Percentiles rank a stretch among this genome's conserved stretches.
phyloP scores from a whole-genome alignment of 108 stramenopile species.

The Discostella stelligeroides region DNA sequence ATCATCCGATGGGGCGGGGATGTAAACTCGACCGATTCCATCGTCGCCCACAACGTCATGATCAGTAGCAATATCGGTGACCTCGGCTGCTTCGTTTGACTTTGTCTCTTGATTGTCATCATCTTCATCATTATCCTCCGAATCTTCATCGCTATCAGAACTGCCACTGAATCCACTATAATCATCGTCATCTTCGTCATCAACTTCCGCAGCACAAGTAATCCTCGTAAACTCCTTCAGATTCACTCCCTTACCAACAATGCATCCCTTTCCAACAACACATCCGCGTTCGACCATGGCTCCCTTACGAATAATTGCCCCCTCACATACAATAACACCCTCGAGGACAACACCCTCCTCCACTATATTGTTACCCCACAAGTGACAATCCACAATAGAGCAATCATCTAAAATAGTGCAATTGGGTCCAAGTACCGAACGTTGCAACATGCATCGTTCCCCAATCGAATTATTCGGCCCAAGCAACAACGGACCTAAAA shows the following conservation, averaged over 20 bases:
- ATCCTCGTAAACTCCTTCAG: conserved; percentile 88
- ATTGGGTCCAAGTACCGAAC: conserved; percentile 77
- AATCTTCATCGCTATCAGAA: conserved; percentile 42
- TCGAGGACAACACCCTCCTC: conserved; percentile 72
- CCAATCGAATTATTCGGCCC: conserved; percentile 70
- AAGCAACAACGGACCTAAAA: conserved; percentile 71
- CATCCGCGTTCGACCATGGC: conserved; percentile 84
- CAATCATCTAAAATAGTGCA: conserved; percentile 67
- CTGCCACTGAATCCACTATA: conserved; percentile 53
- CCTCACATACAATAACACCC: conserved; percentile 75
- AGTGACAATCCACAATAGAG: conserved; percentile 68
- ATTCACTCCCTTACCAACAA: conserved; percentile 79
- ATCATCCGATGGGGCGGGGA: conserved; percentile 56
- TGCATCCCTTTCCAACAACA: conserved; percentile 86
- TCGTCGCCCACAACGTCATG: conserved; percentile 63
- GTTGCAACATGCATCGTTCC: conserved; percentile 66
- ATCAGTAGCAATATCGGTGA: conserved; percentile 41
- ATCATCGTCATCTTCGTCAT: conserved; percentile 68
- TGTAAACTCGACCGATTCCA: conserved; percentile 70
- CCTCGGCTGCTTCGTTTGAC: neutral
- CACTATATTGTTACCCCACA: conserved; percentile 82
- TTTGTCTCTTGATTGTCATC: conserved; percentile 14
- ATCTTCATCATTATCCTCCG: conserved; percentile 3
- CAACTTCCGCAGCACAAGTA: conserved; percentile 65
- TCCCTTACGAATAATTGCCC: conserved; percentile 63